Conservation (phyloP, 371 early-diverging fungal genomes). For the Lichtheimia hyalospora region DNA sequence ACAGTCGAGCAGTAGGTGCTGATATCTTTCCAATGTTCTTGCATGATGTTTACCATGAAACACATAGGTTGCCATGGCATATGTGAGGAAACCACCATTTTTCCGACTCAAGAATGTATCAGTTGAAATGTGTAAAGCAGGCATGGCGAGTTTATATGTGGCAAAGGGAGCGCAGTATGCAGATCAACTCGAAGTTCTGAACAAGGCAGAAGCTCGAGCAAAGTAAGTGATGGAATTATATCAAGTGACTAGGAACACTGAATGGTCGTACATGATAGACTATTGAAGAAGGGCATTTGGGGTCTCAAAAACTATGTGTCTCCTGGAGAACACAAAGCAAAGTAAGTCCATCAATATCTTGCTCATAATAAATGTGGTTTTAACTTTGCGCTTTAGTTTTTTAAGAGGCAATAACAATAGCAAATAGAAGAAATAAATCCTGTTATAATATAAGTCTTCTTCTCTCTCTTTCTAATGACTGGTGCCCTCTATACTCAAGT, state of each 20-base stretch:
- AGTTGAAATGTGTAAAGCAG: constrained; percentile 65
- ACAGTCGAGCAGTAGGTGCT: constrained; percentile 61
- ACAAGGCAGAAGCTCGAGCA: constrained; percentile 56
- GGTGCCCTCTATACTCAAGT: constrained; percentile 12
- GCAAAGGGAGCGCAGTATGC: constrained; percentile 73
- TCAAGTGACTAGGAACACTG: neutral
- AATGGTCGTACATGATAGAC: constrained; percentile 11
- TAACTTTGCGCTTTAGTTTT: neutral
- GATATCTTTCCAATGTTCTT: neutral
- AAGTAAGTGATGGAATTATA: constrained; percentile 40
- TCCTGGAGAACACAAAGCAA: constrained; percentile 46
- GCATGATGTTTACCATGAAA: neutral
- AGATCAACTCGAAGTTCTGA: constrained; percentile 41
- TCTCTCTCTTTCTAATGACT: neutral
- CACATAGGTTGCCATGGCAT: constrained; percentile 65
- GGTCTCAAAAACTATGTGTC: constrained; percentile 35
- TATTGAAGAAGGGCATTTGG: constrained; percentile 38
- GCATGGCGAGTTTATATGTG: constrained; percentile 69
- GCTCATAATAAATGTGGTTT: neutral
- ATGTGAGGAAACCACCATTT: constrained; percentile 45
- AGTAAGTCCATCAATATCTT: constrained; percentile 14
- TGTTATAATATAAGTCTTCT: neutral
- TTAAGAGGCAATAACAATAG: no score
- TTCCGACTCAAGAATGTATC: constrained; percentile 63
- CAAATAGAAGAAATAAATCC: neutral